These are phyloP conservation scores for Vishniacozyma victoriae DNA, from an alignment of 768 basidiomycete genomes.

Conservation along the genomic window DNA sequence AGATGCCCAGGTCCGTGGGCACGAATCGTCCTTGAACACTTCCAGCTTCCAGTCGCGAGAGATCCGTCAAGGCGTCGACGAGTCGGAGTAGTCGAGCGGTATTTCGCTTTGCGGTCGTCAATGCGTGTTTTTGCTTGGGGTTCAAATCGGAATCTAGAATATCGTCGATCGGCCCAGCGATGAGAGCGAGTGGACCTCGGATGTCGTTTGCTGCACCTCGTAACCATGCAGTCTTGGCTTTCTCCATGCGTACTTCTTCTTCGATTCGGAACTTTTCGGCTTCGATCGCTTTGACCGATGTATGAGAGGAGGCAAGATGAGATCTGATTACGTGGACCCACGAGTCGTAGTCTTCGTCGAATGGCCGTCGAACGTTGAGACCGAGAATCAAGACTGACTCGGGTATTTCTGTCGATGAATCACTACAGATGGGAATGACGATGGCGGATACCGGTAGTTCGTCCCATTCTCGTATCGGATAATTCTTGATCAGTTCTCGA, in stretches of 20 bases:
- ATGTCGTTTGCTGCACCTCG: constrained; percentile 42
- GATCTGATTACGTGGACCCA: constrained; percentile 35
- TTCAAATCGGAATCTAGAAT: constrained; percentile 19
- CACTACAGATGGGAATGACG: constrained; percentile 39
- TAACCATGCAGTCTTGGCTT: constrained; percentile 40
- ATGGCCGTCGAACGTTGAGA: constrained; percentile 36
- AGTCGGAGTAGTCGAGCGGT: constrained; percentile 45
- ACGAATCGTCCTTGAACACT: constrained; percentile 34
- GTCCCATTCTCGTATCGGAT: constrained; percentile 37
- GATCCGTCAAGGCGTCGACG: constrained; percentile 50
- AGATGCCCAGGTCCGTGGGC: constrained; percentile 42
- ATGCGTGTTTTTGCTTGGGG: constrained; percentile 8
- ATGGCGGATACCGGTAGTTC: constrained; percentile 38
- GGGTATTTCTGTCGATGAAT: constrained; percentile 28
- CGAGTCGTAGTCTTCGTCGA: constrained; percentile 34
- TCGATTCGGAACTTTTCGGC: constrained; percentile 17
- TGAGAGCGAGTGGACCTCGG: constrained; percentile 35
- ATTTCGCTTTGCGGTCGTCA: constrained; percentile 41
- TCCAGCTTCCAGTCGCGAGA: constrained; percentile 47
- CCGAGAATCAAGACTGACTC: constrained; percentile 40
- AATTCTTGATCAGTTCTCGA: constrained; percentile 23
- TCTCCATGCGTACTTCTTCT: constrained; percentile 28
- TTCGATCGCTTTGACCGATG: constrained; percentile 27
- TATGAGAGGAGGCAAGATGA: constrained; percentile 24
- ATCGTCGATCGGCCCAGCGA: constrained; percentile 38